A percentile compares a stretch with the other conserved stretches of the same genome.
Evolutionary conservation across 2,329 filamentous ascomycete species (phyloP).

Genomic region (Sclerotinia glacialis): DNA sequence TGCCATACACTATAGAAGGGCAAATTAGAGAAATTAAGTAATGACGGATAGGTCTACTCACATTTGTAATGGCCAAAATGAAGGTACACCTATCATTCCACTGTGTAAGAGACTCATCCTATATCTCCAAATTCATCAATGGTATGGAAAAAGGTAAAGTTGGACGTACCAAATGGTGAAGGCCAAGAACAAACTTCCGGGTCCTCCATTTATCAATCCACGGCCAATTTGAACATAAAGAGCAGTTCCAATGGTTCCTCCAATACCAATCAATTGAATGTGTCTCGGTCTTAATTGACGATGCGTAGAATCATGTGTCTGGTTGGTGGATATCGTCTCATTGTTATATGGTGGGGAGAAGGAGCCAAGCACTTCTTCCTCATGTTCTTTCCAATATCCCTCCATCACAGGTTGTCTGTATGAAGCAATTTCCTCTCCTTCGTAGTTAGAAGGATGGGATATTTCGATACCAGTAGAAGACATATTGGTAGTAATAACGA

Average conservation of each 20-base stretch:
- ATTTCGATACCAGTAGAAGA: constrained; percentile 29
- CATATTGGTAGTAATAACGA: constrained; percentile 22
- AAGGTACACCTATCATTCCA: constrained; percentile 52
- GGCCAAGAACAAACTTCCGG: constrained; percentile 55
- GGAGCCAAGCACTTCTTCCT: constrained; percentile 28
- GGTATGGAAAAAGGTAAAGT: background rate
- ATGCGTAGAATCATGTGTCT: constrained; percentile 36
- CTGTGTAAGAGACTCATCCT: constrained; percentile 41
- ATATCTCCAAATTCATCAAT: background rate
- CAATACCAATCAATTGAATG: constrained; percentile 50
- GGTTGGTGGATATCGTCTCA: constrained; percentile 22
- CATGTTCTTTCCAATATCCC: constrained; percentile 24
- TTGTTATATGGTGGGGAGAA: constrained; percentile 19
- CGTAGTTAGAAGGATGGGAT: constrained; percentile 23
- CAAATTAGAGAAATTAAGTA: constrained; percentile 59
- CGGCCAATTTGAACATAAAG: constrained; percentile 54
- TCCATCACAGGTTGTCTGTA: constrained; percentile 22
- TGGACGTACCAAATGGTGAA: constrained; percentile 53
- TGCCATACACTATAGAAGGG: constrained; percentile 47
- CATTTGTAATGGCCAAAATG: constrained; percentile 57
- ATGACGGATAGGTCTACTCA: constrained; percentile 34
- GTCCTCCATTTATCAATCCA: constrained; percentile 57
- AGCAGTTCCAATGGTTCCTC: constrained; percentile 62
- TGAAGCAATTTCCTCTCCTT: constrained; percentile 25
- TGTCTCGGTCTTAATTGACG: constrained; percentile 43